phyloP scores from a whole-genome alignment of 2,329 filamentous ascomycete genomes.

The Ophiostoma populinum region DNA sequence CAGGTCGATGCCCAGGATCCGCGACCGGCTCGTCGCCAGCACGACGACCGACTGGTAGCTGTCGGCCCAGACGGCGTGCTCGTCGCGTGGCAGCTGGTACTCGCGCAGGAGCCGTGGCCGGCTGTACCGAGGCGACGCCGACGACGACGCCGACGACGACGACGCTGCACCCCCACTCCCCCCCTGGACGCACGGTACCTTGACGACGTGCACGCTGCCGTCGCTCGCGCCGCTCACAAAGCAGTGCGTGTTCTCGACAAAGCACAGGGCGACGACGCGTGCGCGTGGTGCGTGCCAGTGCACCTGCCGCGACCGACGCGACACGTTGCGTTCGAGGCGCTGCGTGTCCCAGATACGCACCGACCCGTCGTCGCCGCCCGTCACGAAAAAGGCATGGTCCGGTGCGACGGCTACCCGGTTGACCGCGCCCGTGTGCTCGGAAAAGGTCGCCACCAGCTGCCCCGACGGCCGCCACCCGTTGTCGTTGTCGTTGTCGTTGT shows the following conservation, averaged over 20 bases:
- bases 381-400: conserved; percentile 89
- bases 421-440: conserved; percentile 69
- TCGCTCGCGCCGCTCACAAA: conserved; percentile 85
- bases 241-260: conserved; percentile 84
- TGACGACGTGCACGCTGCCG: conserved; percentile 77
- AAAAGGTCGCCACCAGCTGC: conserved; percentile 69
- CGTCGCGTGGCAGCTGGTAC: conserved; percentile 56
- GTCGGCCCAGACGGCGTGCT: conserved; percentile 78
- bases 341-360: conserved; percentile 90
- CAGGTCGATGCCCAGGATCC: conserved; percentile 70
- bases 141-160: neutral
- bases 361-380: conserved; percentile 75
- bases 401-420: conserved; percentile 70
- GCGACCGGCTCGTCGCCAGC: conserved; percentile 71
- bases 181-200: conserved; percentile 39
- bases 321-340: conserved; percentile 78
- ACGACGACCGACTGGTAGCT: conserved; percentile 80
- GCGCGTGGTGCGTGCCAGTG: conserved; percentile 57
- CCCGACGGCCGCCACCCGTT: conserved; percentile 72
- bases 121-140: conserved; percentile 42
- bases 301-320: conserved; percentile 71
- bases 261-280: conserved; percentile 67
- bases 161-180: neutral
- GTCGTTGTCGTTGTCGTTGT: conserved; percentile 28
- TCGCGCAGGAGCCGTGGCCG: conserved; percentile 62